Percentiles rank a stretch among this genome's conserved stretches.
Conservation (phyloP, 2,329 filamentous ascomycete genomes). For the Fusarium multiceps region DNA sequence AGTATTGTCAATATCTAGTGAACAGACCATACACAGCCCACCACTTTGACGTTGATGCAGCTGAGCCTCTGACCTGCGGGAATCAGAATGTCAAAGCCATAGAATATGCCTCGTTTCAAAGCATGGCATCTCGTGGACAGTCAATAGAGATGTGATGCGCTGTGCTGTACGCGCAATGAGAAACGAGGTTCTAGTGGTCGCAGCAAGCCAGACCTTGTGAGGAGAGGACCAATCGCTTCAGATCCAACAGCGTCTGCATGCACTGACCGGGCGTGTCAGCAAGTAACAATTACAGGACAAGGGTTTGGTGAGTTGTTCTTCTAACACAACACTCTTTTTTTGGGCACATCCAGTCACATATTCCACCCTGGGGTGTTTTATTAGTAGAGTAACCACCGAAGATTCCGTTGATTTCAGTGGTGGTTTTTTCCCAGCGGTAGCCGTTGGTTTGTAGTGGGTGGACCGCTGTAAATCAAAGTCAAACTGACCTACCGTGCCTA, state of each 20-base stretch:
- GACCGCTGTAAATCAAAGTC: constrained; percentile 7
- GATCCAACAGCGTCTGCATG: constrained; percentile 15
- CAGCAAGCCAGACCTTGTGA: constrained; percentile 32
- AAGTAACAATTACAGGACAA: constrained; percentile 11
- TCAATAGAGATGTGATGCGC: background rate
- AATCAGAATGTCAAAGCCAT: background rate
- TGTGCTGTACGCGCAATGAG: constrained; percentile 28
- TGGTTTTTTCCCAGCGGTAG: constrained; percentile 8
- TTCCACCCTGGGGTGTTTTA: constrained; percentile 33
- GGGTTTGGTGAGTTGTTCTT: constrained; percentile 17
- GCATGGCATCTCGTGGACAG: constrained; percentile 26
- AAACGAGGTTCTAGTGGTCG: constrained; percentile 34
- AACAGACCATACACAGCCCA: constrained; percentile 23
- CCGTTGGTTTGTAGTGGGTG: constrained; percentile 32
- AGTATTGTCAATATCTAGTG: background rate
- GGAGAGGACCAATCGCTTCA: constrained; percentile 26
- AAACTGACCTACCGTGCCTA: background rate
- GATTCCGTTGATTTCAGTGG: constrained; percentile 24
- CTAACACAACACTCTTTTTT: constrained; percentile 24
- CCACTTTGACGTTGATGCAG: constrained; percentile 11
- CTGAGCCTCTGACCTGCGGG: constrained; percentile 27
- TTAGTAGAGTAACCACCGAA: constrained; percentile 11
- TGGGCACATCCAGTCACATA: constrained; percentile 5
- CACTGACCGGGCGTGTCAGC: constrained; percentile 33
- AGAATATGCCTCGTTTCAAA: constrained; percentile 31